Base-by-base conservation (phyloP, 2,329 filamentous ascomycete species). In the Diaporthe nobilis region DNA sequence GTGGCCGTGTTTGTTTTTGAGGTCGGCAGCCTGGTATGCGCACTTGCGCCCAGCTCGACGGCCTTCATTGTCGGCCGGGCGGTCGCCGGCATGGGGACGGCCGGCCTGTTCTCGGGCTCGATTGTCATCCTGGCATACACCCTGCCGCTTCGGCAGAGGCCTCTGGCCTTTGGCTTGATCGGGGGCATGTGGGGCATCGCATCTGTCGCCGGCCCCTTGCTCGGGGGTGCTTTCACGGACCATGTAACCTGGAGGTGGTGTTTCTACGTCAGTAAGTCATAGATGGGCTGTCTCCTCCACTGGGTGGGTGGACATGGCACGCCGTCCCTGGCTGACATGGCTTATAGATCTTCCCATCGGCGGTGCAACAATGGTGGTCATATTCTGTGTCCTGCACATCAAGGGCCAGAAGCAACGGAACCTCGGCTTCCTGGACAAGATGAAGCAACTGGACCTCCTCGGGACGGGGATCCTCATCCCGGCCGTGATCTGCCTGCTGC, bases 151-250 rank as follows among this genome's bases (percentile, higher is more conserved):
- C 82, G 86, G 10, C 88, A 90, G 79, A 85, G 90, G 44, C 90
- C 87, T 10, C 81, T 89, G 42, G 89, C 88, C 34, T 90, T 90
- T 72, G 90, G 89, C 37, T 80, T 91, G 55, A 85, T 91, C 55
- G 88, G 88, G 15, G 88, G 85, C 68, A 89, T 91, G 84, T 91
- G 88, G 82, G 90, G 90, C 22, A 85, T 92, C 68, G 76, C 76
- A 10, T 67, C 65, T n/a, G 87, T 90, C 9, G 85, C 86, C 4
- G 88, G 88, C 0, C 88, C 88, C 10, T 80, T 90, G 20, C 82
- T 89, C 7, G 88, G 88, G 8, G 88, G 88, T 28, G 87, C 81
- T 9, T 88, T 90, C 53, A 87, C 88, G 2, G 85, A 89, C 39
- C 82, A 86, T 31, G 82, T 84, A 4, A 87, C 86, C 12, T 90